Evolutionary conservation across 208 protist species (phyloP), one percentile per base, ranked within the genome.

Genomic region (Leishmania arabica): DNA sequence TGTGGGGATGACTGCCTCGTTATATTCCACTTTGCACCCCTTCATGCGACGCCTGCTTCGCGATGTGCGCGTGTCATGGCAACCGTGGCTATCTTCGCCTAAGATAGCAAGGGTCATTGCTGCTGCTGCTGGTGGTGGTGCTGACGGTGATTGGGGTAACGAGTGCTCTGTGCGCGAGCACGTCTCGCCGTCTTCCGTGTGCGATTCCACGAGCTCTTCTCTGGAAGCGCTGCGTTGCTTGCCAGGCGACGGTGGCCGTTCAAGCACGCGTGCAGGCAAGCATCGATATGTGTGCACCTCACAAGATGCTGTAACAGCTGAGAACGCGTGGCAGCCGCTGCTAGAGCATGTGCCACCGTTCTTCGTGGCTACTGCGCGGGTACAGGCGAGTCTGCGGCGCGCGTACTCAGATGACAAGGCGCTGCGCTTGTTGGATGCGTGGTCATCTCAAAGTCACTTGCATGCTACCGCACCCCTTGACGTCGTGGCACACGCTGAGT

Each of bases 31-130:
- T 3, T 34, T n/a, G 15, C 40, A 68, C 42, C 64, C 47, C 40
- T 75, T 79, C 60, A 40, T 79, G 58, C 77, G 53, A 40, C 71
- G 65, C 0, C 11, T 81, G 31, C 19, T 85, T 53, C 51, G 72
- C 7, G 8, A 82, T 45, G 65, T 62, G 42, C 53, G 40, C 54
- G 82, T 85, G 4, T 75, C 82, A 45, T 85, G 76, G 82, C 77
- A 79, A 58, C 82, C 77, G 62, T 81, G 82, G 82, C 60, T 85
- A 17, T 60, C 53, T 15, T 2, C 58, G 0, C 37, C 60, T 0
- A 77, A 79, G 27, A 66, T 37, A 27, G 45, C 66, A 34, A 62
- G 77, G 13, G 21, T 19, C 60, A 37, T 37, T 37, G 70, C 73
- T 21, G 51, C 76, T 49, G 53, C 77, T 5, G 40, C 1, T 53